Evolutionary conservation across 2,329 filamentous ascomycete genomes (phyloP).

Genomic region (Pseudonectria foliicola): DNA sequence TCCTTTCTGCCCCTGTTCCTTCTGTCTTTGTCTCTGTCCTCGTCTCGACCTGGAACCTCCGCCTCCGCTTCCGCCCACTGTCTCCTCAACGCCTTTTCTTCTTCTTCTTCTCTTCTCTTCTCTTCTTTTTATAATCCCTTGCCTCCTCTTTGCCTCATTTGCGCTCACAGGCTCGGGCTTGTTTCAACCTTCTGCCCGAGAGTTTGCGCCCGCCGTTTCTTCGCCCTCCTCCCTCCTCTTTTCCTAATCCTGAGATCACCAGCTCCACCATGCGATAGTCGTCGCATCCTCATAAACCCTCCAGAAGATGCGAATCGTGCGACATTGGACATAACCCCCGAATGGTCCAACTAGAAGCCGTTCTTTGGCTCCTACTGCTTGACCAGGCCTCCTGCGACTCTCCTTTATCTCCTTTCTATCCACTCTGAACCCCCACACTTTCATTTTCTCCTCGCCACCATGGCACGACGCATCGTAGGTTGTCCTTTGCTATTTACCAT

Average conservation of each 20-base stretch:
- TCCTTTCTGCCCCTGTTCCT: slow-evolving; percentile 2
- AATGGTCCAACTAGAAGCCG: slow-evolving; percentile 13
- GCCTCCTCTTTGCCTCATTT: slow-evolving; percentile 3
- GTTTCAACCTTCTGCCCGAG: too few species aligned
- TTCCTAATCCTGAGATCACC: slow-evolving; percentile 1
- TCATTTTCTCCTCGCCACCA: slow-evolving; percentile 14
- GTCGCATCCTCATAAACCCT: slow-evolving; percentile 8
- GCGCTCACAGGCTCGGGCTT: too few species aligned
- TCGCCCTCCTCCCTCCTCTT: not conserved
- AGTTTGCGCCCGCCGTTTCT: slow-evolving; percentile 1
- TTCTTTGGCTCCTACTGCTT: slow-evolving; percentile 11
- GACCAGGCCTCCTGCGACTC: slow-evolving; percentile 10
- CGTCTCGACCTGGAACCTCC: too few species aligned
- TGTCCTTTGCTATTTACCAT: not conserved
- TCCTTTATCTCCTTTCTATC: not conserved
- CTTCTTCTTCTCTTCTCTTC: slow-evolving; percentile 11
- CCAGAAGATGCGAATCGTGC: slow-evolving; percentile 23
- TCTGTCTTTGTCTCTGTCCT: slow-evolving; percentile 1
- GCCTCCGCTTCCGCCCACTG: slow-evolving; percentile 3
- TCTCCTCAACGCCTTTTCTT: slow-evolving; percentile 8
- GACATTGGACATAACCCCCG: slow-evolving; percentile 9
- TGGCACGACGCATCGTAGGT: slow-evolving; percentile 33
- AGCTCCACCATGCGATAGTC: slow-evolving; percentile 20
- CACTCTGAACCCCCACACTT: slow-evolving; percentile 1
- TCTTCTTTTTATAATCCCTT: slow-evolving; percentile 12